Percentiles rank a stretch among this genome's conserved stretches.
Conservation (phyloP, 805 yeast species). For the Metahyphopichia silvanorum region DNA sequence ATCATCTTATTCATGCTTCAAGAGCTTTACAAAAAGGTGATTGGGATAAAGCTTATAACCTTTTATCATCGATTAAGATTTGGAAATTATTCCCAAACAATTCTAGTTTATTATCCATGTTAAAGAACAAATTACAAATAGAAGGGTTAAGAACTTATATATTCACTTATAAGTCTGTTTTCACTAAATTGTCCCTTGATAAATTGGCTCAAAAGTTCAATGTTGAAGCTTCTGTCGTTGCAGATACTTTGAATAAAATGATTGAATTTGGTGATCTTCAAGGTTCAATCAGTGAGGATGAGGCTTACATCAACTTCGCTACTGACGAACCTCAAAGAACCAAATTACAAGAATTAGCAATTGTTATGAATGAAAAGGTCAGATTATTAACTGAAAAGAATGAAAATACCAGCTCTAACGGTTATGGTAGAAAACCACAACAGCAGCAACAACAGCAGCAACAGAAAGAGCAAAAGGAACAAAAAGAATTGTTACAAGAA, state of each 20-base stretch:
- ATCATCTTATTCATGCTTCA: constrained; percentile 89
- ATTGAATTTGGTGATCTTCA: constrained; percentile 73
- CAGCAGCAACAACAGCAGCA: constrained; percentile 38
- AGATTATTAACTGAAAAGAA: constrained; percentile 76
- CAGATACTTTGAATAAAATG: constrained; percentile 67
- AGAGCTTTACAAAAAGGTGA: constrained; percentile 83
- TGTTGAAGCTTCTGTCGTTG: constrained; percentile 52
- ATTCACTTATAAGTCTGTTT: constrained; percentile 76
- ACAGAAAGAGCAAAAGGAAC: constrained; percentile 23
- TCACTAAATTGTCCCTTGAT: constrained; percentile 66
- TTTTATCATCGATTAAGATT: constrained; percentile 72
- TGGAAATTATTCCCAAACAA: constrained; percentile 80
- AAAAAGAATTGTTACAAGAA: constrained; percentile 31
- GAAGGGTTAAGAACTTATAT: constrained; percentile 93
- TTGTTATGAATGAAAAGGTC: constrained; percentile 79
- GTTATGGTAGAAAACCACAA: constrained; percentile 47
- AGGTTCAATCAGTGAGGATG: constrained; percentile 70
- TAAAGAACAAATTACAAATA: constrained; percentile 74
- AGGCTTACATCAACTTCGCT: constrained; percentile 57
- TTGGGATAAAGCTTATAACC: constrained; percentile 75
- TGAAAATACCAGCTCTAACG: constrained; percentile 79
- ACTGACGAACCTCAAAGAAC: constrained; percentile 76
- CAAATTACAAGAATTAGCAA: constrained; percentile 82
- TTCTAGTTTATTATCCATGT: constrained; percentile 64
- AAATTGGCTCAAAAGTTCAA: constrained; percentile 67